Conservation (phyloP, 257 asterid genomes). For the Lantana camara region DNA sequence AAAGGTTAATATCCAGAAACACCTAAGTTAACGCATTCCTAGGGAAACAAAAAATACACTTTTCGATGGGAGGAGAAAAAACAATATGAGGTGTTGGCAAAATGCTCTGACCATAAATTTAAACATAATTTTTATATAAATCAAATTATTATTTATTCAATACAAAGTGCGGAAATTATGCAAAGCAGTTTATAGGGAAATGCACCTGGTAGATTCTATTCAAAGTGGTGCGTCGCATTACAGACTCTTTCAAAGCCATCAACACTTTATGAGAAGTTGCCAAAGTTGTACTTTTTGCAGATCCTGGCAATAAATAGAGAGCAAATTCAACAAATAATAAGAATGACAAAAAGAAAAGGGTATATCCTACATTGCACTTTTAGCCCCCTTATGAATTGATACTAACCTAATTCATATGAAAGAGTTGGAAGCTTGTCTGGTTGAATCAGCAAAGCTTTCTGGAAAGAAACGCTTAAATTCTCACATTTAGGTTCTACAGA, state of each 20-base stretch:
- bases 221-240: slow-evolving; percentile 61
- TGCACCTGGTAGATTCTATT: slow-evolving; percentile 58
- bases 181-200: slow-evolving; percentile 4
- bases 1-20: background rate
- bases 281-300: slow-evolving; percentile 28
- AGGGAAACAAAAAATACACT: background rate
- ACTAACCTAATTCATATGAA: slow-evolving; percentile 52
- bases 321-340: background rate
- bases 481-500: slow-evolving; percentile 59
- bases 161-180: background rate
- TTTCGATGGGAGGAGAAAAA: background rate
- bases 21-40: background rate
- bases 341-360: slow-evolving; percentile 3
- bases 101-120: background rate
- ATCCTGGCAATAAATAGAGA: slow-evolving; percentile 32
- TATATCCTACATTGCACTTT: too few species aligned
- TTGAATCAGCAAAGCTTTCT: slow-evolving; percentile 31
- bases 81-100: background rate
- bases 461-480: slow-evolving; percentile 30
- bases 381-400: slow-evolving; percentile 17
- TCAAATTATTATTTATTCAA: slow-evolving; percentile 2
- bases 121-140: background rate
- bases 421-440: slow-evolving; percentile 30
- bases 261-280: slow-evolving; percentile 59
- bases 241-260: slow-evolving; percentile 74